These are phyloP conservation scores for Tolypocladium nubicola DNA, from an alignment of 2,329 filamentous ascomycete genomes.

Conservation along the genomic window DNA sequence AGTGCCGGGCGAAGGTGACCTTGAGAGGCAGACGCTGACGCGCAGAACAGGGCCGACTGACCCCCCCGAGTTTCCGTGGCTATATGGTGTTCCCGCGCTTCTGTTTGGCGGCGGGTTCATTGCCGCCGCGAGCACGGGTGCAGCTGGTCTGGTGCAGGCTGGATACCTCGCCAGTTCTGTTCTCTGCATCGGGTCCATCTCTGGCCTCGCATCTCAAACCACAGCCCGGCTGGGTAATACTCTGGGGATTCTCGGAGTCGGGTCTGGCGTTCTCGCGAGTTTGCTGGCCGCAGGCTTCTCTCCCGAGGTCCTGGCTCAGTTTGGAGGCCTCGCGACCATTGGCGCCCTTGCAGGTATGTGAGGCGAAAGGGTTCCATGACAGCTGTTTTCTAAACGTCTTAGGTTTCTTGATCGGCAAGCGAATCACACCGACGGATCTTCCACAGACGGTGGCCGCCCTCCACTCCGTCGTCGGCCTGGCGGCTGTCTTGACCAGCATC, in stretches of 20 bases:
- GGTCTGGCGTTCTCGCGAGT: constrained; percentile 73
- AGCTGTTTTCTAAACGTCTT: constrained; percentile 5
- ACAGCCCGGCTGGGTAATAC: constrained; percentile 81
- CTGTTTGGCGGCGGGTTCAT: constrained; percentile 75
- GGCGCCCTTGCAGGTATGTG: constrained; percentile 51
- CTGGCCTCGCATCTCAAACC: constrained; percentile 68
- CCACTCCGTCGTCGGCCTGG: constrained; percentile 82
- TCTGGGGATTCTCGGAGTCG: constrained; percentile 77
- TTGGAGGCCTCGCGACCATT: constrained; percentile 61
- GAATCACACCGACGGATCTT: constrained; percentile 79
- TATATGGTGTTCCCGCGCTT: constrained; percentile 68
- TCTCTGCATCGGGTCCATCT: constrained; percentile 76
- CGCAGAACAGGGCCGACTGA: constrained; percentile 55
- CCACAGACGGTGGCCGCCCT: constrained; percentile 84
- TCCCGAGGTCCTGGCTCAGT: constrained; percentile 68
- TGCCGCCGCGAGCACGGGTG: constrained; percentile 68
- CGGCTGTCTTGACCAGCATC: constrained; percentile 79
- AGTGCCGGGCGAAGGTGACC: constrained; percentile 10
- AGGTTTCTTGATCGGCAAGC: constrained; percentile 68
- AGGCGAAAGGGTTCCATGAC: no score
- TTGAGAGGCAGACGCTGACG: constrained; percentile 6
- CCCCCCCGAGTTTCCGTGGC: constrained; percentile 78
- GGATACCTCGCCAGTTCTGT: constrained; percentile 79
- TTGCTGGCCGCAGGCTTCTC: constrained; percentile 73
- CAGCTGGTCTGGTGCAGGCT: constrained; percentile 75